These are phyloP conservation scores for Porphyrellus sp. DNA, from an alignment of 1,284 basidiomycete genomes.

Conservation along the genomic window DNA sequence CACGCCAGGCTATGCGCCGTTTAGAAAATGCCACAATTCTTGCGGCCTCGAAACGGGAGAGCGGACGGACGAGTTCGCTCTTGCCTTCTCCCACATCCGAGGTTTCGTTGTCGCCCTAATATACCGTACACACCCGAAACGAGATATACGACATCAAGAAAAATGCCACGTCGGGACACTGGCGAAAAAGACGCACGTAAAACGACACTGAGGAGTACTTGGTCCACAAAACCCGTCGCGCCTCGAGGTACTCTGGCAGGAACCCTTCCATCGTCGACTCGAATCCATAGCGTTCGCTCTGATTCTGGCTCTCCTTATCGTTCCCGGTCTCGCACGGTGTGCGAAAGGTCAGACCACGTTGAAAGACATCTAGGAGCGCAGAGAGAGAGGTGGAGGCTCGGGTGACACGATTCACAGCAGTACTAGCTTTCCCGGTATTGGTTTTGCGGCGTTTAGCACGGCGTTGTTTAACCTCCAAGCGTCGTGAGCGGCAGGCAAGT, in stretches of 20 bases:
- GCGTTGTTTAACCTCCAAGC: conserved; percentile 9
- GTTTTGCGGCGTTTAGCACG: conserved; percentile 31
- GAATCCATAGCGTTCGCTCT: conserved; percentile 16
- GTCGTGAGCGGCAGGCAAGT: neutral
- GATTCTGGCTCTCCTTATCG: neutral
- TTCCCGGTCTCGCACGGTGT: neutral
- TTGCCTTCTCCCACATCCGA: neutral
- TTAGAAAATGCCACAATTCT: conserved; percentile 19
- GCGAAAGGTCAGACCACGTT: conserved; percentile 1
- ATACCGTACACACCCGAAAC: too few relatives aligned
- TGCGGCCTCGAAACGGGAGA: conserved; percentile 28
- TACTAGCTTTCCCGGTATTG: conserved; percentile 16
- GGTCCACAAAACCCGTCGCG: conserved; percentile 15
- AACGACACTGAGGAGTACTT: conserved; percentile 7
- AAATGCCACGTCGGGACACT: neutral
- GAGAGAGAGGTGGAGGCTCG: conserved; percentile 19
- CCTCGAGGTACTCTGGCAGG: conserved; percentile 25
- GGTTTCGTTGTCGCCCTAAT: conserved; percentile 15
- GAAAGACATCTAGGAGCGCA: conserved; percentile 20
- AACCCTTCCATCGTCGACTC: conserved; percentile 27
- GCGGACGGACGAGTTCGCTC: conserved; percentile 25
- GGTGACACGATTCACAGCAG: conserved; percentile 10
- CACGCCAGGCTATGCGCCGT: conserved; percentile 1
- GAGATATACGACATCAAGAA: neutral
- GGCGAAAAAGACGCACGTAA: conserved; percentile 7